Evolutionary conservation across 2,329 filamentous ascomycete genomes (phyloP).

Genomic region (Emericellopsis cladophorae): DNA sequence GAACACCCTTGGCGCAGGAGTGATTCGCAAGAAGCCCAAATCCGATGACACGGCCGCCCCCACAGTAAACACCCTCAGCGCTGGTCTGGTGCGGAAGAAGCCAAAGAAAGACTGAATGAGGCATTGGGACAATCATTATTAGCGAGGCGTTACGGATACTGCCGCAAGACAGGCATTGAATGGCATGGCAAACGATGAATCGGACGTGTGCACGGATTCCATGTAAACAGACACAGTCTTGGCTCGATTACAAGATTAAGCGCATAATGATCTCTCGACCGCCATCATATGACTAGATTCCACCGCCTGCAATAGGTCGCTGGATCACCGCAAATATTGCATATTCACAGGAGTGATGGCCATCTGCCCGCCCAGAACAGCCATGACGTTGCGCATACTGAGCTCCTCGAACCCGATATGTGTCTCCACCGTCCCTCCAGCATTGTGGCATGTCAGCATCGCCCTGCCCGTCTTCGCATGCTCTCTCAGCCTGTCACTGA

Average conservation of each 20-base stretch:
- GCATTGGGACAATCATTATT: background rate
- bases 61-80: conserved; percentile 32
- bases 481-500: conserved; percentile 31
- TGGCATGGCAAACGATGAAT: background rate
- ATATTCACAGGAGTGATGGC: conserved; percentile 49
- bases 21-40: conserved; percentile 48
- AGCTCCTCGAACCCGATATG: conserved; percentile 54
- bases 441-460: conserved; percentile 55
- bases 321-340: background rate
- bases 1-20: conserved; percentile 35
- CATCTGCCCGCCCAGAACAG: conserved; percentile 36
- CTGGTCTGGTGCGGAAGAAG: conserved; percentile 43
- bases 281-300: no score
- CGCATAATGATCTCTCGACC: background rate
- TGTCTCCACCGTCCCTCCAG: conserved; percentile 53
- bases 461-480: conserved; percentile 29
- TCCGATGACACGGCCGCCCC: conserved; percentile 9
- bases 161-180: background rate
- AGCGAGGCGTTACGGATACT: conserved; percentile 1
- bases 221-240: background rate
- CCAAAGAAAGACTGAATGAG: conserved; percentile 32
- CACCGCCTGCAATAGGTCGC: background rate
- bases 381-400: conserved; percentile 54
- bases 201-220: background rate
- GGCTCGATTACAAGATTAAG: background rate